These are phyloP conservation scores for Blastomyces emzantsi DNA, from an alignment of 2,329 filamentous ascomycete species.

Conservation along the genomic window DNA sequence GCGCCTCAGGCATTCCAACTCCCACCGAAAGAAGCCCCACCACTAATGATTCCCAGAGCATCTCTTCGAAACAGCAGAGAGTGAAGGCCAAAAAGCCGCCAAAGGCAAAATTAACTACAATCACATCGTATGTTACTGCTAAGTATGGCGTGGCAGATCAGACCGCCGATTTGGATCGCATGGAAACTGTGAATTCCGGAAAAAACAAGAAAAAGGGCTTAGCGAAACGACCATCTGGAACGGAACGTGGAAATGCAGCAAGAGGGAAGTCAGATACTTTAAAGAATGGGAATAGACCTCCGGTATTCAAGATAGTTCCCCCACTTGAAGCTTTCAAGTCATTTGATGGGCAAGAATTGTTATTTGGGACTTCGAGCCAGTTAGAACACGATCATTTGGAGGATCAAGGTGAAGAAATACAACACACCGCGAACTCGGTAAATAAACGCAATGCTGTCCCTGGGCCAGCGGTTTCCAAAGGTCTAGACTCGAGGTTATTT, in stretches of 20 bases:
- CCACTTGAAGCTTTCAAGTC: conserved; percentile 59
- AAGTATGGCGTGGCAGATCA: conserved; percentile 47
- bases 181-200: conserved; percentile 39
- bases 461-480: conserved; percentile 7
- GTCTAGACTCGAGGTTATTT: conserved; percentile 11
- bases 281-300: conserved; percentile 30
- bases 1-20: not conserved
- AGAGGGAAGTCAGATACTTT: not conserved
- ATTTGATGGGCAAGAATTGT: conserved; percentile 60
- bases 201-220: conserved; percentile 15
- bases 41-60: not conserved
- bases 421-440: conserved; percentile 40
- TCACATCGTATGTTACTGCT: conserved; percentile 68
- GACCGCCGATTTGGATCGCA: conserved; percentile 30
- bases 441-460: conserved; percentile 21
- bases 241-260: conserved; percentile 17
- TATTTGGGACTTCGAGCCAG: conserved; percentile 83
- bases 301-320: conserved; percentile 54
- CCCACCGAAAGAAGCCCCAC: not conserved
- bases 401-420: conserved; percentile 37
- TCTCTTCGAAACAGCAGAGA: conserved; percentile 9
- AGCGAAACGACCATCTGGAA: conserved; percentile 1
- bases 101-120: conserved; percentile 64
- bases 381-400: conserved; percentile 65
- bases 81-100: conserved; percentile 37